Evolutionary conservation across 2,329 filamentous ascomycete genomes (phyloP).

Genomic region (Amphichorda felina): DNA sequence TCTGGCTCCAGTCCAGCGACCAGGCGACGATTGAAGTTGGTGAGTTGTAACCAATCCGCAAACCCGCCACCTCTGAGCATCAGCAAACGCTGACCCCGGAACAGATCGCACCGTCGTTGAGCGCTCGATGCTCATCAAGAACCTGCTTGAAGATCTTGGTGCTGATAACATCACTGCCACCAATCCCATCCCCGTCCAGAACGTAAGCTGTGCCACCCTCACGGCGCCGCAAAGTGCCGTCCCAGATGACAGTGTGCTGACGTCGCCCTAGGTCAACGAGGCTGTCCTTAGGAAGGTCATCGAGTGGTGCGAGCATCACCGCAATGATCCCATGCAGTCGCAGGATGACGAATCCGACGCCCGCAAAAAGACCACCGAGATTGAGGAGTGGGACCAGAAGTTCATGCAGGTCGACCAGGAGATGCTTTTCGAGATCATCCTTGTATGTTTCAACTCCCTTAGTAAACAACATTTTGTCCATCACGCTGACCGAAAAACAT

Average conservation of each 20-base stretch:
- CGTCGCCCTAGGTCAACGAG: conserved; percentile 61
- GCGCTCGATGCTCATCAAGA: conserved; percentile 92
- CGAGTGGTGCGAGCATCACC: conserved; percentile 96
- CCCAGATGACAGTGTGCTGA: neutral
- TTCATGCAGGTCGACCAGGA: conserved; percentile 99
- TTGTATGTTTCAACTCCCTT: conserved; percentile 50
- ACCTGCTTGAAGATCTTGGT: conserved; percentile 91
- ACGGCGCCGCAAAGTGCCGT: conserved; percentile 5
- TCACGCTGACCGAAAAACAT: conserved; percentile 12
- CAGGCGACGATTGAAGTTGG: conserved; percentile 31
- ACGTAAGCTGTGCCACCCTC: conserved; percentile 36
- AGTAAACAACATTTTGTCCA: neutral
- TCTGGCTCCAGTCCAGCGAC: conserved; percentile 42
- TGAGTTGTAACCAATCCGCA: conserved; percentile 17
- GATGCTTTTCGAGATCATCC: conserved; percentile 98
- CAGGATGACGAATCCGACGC: conserved; percentile 86
- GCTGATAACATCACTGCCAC: conserved; percentile 37
- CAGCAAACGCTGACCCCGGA: neutral
- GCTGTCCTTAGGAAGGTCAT: conserved; percentile 90
- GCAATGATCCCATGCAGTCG: conserved; percentile 69
- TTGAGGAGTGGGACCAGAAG: conserved; percentile 99
- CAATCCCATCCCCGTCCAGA: conserved; percentile 79
- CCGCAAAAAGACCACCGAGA: conserved; percentile 97
- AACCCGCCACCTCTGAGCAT: neutral
- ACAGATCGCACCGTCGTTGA: conserved; percentile 75